These are phyloP conservation scores for Conticribra guillardii DNA, from an alignment of 108 stramenopile genomes.

Conservation along the genomic window DNA sequence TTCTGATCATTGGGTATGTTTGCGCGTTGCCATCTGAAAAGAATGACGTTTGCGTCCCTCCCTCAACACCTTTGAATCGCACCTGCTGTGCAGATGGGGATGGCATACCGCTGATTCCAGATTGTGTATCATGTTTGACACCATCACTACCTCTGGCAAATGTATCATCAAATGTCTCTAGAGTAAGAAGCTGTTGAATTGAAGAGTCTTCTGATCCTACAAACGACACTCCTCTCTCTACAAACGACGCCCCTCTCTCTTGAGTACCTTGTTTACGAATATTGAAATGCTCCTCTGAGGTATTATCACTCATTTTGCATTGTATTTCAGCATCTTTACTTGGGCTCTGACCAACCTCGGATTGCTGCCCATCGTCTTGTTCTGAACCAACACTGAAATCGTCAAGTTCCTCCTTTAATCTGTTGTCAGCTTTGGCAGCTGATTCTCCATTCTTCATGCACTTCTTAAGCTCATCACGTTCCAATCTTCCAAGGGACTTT, in stretches of 20 bases:
- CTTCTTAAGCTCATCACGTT: not conserved
- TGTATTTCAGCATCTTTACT: conserved; percentile 1
- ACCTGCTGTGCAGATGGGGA: conserved; percentile 13
- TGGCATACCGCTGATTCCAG: not conserved
- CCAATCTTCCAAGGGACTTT: conserved; percentile 4
- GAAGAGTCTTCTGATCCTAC: conserved; percentile 1
- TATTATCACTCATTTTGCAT: not conserved
- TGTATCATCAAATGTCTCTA: conserved; percentile 4
- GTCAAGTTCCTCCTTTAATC: conserved; percentile 9
- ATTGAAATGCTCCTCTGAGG: not conserved
- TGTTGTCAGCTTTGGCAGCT: conserved; percentile 22
- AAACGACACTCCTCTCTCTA: not conserved
- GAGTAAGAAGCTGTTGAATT: not conserved
- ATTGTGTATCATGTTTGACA: conserved; percentile 8
- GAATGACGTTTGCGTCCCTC: not conserved
- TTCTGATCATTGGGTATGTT: conserved; percentile 3
- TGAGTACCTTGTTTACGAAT: not conserved
- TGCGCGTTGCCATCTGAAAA: not conserved
- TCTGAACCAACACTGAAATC: not conserved
- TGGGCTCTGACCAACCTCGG: not conserved
- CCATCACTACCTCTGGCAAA: conserved; percentile 1
- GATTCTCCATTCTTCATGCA: conserved; percentile 26
- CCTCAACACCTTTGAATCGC: not conserved
- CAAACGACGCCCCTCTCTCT: not conserved
- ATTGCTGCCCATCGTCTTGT: not conserved